Evolutionary conservation across 2,329 filamentous ascomycete species (phyloP), one percentile per base, ranked within the genome.

Genomic region (Diplodia mutila): DNA sequence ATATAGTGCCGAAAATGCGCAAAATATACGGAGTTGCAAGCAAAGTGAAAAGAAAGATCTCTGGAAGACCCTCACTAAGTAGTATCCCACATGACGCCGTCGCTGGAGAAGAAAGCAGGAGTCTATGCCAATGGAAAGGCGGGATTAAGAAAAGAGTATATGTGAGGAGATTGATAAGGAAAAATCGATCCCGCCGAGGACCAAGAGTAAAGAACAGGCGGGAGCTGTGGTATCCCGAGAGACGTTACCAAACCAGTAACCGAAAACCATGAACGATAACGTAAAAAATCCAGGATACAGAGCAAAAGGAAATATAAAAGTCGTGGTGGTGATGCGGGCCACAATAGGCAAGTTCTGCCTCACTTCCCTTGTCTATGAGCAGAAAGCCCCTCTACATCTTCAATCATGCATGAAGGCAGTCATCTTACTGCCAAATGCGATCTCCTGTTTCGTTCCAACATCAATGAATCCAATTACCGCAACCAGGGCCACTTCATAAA

Each of bases 141-240:
- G 11, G 6, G 7, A 49, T 61, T 61, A 48, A 8, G 25, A 49
- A 48, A 7, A 21, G n/a, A 7, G n/a, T n/a, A n/a, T n/a, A 14
- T 21, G 16, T 8, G 25, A 18, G 27, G 39, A 23, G 11, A 42
- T 18, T 21, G 39, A 2, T 32, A 61, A 61, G 34, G 39, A 61
- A 59, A 29, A 32, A 42, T 39, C 14, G 25, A 21, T 61, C 39
- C 57, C 25, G 57, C 57, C 34, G 12, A 29, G 16, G 34, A 48
- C 9, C 14, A 7, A 23, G 23, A 14, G 5, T 34, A 6, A 61
- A 37, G 21, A n/a, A n/a, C 27, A 34, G 39, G 39, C 57, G 39
- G 57, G 39, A 18, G 39, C 25, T 29, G 57, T 61, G 57, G 57
- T 61, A 61, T 61, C 57, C 57, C 57, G 25, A 61, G 39, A 61